These are phyloP conservation scores for Sugiyamaella marilandica DNA, from an alignment of 805 yeast species.

Conservation along the genomic window DNA sequence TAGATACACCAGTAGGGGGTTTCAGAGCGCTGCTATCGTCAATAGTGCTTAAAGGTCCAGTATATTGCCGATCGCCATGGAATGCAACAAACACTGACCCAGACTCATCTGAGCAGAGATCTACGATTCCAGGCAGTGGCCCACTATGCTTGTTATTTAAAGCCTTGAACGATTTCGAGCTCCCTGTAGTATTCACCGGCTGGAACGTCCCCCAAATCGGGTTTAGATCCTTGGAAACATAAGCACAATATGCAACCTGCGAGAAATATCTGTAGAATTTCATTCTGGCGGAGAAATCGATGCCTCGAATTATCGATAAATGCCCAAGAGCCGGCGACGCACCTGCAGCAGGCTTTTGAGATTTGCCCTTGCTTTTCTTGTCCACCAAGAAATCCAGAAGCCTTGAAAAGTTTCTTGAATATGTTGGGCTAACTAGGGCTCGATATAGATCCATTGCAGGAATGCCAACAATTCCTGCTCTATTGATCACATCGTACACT, in stretches of 20 bases:
- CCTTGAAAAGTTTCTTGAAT: slow-evolving; percentile 47
- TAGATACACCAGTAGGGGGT: slow-evolving; percentile 5
- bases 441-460: slow-evolving; percentile 53
- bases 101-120: slow-evolving; percentile 9
- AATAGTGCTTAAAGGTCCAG: background rate
- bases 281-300: slow-evolving; percentile 68
- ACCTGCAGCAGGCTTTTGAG: slow-evolving; percentile 19
- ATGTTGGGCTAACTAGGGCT: slow-evolving; percentile 50
- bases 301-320: slow-evolving; percentile 50
- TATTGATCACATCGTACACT: slow-evolving; percentile 45
- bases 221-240: slow-evolving; percentile 28
- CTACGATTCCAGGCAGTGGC: slow-evolving; percentile 17
- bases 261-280: slow-evolving; percentile 66
- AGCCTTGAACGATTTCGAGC: slow-evolving; percentile 1
- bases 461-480: slow-evolving; percentile 46
- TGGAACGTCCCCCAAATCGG: slow-evolving; percentile 30
- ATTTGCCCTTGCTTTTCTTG: slow-evolving; percentile 28
- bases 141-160: slow-evolving; percentile 7
- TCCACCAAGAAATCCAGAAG: slow-evolving; percentile 47
- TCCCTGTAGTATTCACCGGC: slow-evolving; percentile 9
- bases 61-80: slow-evolving; percentile 22
- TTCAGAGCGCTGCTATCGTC: background rate
- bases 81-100: slow-evolving; percentile 20
- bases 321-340: slow-evolving; percentile 31
- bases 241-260: slow-evolving; percentile 36